phyloP scores from a whole-genome alignment of 2,329 filamentous ascomycete genomes.

The Sporothrix phasma region DNA sequence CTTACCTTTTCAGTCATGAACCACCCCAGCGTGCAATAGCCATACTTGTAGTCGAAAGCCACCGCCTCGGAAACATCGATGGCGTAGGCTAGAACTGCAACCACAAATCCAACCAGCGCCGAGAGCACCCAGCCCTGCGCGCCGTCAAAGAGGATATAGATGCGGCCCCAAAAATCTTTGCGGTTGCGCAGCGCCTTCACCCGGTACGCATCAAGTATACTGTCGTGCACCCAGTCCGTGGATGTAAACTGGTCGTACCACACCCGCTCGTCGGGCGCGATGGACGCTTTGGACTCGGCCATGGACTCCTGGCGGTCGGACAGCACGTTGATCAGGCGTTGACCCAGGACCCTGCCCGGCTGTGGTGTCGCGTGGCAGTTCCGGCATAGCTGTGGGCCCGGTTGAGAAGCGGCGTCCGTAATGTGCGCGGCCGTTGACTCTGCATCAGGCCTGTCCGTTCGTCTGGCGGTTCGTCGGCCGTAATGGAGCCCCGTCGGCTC shows the following conservation, averaged over 20 bases:
- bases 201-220: slow-evolving; percentile 85
- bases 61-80: slow-evolving; percentile 80
- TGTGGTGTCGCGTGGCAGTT: slow-evolving; percentile 37
- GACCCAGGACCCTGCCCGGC: slow-evolving; percentile 48
- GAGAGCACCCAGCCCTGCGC: slow-evolving; percentile 92
- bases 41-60: slow-evolving; percentile 84
- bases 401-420: slow-evolving; percentile 20
- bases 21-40: slow-evolving; percentile 67
- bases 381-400: slow-evolving; percentile 26
- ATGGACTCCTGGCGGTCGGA: slow-evolving; percentile 48
- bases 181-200: slow-evolving; percentile 72
- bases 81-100: slow-evolving; percentile 76
- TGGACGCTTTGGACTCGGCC: slow-evolving; percentile 53
- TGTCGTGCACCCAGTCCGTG: slow-evolving; percentile 97
- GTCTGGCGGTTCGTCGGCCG: slow-evolving; percentile 22
- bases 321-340: slow-evolving; percentile 53
- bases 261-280: slow-evolving; percentile 69
- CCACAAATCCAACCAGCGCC: slow-evolving; percentile 76
- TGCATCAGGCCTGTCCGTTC: slow-evolving; percentile 25
- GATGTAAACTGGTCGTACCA: slow-evolving; percentile 99
- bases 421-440: slow-evolving; percentile 17
- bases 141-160: slow-evolving; percentile 70
- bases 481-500: slow-evolving; percentile 21
- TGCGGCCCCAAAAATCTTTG: slow-evolving; percentile 74
- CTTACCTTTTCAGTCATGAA: slow-evolving; percentile 55